Base-by-base conservation (phyloP, 2,329 filamentous ascomycete species). In the Rutstroemia sp. region DNA sequence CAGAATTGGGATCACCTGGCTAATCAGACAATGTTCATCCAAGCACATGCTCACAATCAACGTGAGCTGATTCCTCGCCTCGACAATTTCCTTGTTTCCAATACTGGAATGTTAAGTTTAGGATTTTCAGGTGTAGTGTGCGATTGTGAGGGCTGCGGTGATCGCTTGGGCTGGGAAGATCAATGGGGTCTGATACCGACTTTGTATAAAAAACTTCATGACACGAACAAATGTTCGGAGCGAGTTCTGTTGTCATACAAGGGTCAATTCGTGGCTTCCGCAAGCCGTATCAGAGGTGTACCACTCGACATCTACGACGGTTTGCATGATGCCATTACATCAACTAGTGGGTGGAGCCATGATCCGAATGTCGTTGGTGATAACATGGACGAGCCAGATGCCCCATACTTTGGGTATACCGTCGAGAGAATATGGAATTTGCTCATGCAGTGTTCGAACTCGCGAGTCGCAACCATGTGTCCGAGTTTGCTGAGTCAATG, bases 401-500 rank as follows among this genome's bases (percentile, higher is more conserved):
- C 62, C 52, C 66, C 66, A 1, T 59, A 58, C 25, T 66, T 67
- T 55, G 65, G 64, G 16, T 67, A 64, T 38, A 61, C 64, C 5
- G 49, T 67, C 23, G 65, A 67, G 49, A 58, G 65, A 27, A 48
- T 67, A 8, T 67, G 65, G 65, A 49, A 59, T 4, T 47, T 66
- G 51, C 41, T 67, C 7, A 56, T 66, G 57, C 65, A 67, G 55
- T 67, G 65, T 57, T 61, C 62, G 4, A 72, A 81, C 58, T 91
- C 87, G 0, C 85, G 89, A 63, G 87, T 94, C 47, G 90, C 89
- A 12, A 86, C 87, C 2, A 90, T 90, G 58, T 90, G 90, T 10
- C 88, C 92, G 61, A 91, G 91, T 66, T 75, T 95, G 3, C 88
- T 86, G 59, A 89, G 89, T 62, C 90, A 90, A 0, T 89, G 85